Percentiles rank a stretch among this genome's conserved stretches.
phyloP scores from a whole-genome alignment of 345 rosid species.

The Populus tremula region DNA sequence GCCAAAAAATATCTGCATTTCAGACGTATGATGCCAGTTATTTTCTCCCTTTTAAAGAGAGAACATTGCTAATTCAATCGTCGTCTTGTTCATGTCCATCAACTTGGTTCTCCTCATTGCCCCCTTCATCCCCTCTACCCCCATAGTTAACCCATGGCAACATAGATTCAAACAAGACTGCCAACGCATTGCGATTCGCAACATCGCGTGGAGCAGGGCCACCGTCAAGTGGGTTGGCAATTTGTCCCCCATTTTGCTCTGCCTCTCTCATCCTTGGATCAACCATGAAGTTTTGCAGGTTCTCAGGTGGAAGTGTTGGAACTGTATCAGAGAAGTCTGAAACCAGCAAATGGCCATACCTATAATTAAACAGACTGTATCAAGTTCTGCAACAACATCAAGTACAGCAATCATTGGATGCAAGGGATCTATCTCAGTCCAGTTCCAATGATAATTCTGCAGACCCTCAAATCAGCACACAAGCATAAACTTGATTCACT shows the following conservation, averaged over 20 bases:
- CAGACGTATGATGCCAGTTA: background rate
- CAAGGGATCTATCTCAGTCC: background rate
- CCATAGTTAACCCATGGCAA: conserved; percentile 74
- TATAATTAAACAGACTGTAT: background rate
- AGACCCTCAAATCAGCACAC: background rate
- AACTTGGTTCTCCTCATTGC: conserved; percentile 36
- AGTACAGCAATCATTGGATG: background rate
- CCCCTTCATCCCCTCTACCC: conserved; percentile 35
- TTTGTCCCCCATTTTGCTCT: conserved; percentile 32
- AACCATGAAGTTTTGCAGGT: conserved; percentile 70
- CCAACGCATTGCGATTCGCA: conserved; percentile 55
- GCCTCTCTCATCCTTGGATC: conserved; percentile 52
- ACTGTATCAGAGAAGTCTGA: conserved; percentile 75
- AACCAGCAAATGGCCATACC: conserved; percentile 52
- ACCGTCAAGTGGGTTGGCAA: conserved; percentile 34
- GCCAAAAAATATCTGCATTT: background rate
- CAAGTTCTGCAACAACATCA: background rate
- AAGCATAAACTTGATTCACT: background rate
- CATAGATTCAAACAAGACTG: conserved; percentile 68
- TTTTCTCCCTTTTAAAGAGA: background rate
- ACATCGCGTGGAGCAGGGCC: conserved; percentile 44
- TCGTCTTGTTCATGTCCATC: conserved; percentile 36
- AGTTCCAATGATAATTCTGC: conserved; percentile 2
- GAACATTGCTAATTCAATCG: conserved; percentile 8
- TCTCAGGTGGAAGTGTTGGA: conserved; percentile 76